These are phyloP conservation scores for Eucalyptus pumila DNA, from an alignment of 345 rosid genomes.

Conservation along the genomic window DNA sequence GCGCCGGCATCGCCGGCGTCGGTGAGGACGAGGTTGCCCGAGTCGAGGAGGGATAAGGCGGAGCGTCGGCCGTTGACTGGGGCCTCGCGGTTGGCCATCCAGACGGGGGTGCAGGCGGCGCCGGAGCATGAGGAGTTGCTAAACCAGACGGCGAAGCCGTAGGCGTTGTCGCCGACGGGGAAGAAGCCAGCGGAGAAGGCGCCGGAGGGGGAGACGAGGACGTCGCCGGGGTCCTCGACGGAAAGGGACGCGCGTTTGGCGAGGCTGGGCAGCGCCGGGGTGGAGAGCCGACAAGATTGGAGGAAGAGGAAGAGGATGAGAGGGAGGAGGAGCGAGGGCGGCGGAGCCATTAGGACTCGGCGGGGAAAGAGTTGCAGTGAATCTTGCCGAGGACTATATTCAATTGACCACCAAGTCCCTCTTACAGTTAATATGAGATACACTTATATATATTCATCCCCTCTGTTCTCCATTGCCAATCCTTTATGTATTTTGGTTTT, in stretches of 20 bases:
- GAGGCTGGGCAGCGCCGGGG: not conserved
- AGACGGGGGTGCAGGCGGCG: not conserved
- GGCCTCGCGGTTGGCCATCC: slow-evolving; percentile 29
- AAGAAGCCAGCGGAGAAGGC: slow-evolving; percentile 14
- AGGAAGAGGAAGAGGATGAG: not conserved
- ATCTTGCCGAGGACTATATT: too few species aligned
- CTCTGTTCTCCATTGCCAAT: too few species aligned
- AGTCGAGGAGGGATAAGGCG: not conserved
- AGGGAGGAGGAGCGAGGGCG: not conserved
- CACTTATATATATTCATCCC: too few species aligned
- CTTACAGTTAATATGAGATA: too few species aligned
- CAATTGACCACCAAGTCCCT: too few species aligned
- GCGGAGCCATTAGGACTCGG: not conserved
- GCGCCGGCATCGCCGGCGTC: not conserved
- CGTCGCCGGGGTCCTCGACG: not conserved
- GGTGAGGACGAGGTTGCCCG: not conserved
- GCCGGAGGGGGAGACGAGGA: slow-evolving; percentile 1
- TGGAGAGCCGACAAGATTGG: not conserved
- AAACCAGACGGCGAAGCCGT: slow-evolving; percentile 15
- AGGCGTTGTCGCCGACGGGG: slow-evolving; percentile 6
- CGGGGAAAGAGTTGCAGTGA: not conserved
- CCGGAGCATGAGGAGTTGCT: not conserved
- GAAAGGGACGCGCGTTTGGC: slow-evolving; percentile 2
- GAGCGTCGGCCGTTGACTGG: slow-evolving; percentile 26
- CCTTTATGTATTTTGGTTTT: too few species aligned